Evolutionary conservation across 2,329 filamentous ascomycete species (phyloP).

Genomic region (Microdochium nivale): DNA sequence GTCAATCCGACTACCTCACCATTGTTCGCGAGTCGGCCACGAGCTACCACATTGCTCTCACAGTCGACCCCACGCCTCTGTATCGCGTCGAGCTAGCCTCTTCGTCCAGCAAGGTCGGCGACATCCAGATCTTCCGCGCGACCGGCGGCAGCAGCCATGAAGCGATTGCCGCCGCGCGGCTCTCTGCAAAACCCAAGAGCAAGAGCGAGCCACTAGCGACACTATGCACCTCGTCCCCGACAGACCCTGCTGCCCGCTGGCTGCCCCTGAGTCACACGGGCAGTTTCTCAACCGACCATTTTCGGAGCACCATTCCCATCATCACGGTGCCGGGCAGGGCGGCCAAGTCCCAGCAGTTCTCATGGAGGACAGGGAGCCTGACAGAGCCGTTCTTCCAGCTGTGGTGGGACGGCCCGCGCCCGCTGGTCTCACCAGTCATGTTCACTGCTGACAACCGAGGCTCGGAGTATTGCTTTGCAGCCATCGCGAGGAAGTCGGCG

Average conservation of each 20-base stretch:
- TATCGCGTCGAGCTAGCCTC: constrained; percentile 1
- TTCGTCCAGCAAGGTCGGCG: constrained; percentile 1
- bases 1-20: constrained; percentile 1
- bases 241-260: constrained; percentile 1
- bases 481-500: constrained; percentile 1
- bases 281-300: constrained; percentile 1
- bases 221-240: constrained; percentile 1
- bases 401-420: constrained; percentile 1
- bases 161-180: constrained; percentile 1
- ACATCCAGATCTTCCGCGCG: constrained; percentile 1
- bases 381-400: constrained; percentile 1
- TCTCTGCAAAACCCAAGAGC: constrained; percentile 2
- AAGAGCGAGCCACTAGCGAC: constrained; percentile 1
- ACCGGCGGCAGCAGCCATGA: not conserved
- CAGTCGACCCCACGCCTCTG: constrained; percentile 1
- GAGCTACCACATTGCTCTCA: constrained; percentile 1
- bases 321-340: constrained; percentile 1
- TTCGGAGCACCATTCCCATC: not conserved
- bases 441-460: constrained; percentile 1
- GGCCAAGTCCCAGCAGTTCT: constrained; percentile 1
- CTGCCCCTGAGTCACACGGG: constrained; percentile 1
- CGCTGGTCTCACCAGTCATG: not conserved
- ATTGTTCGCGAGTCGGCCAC: constrained; percentile 2
- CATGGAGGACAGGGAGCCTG: constrained; percentile 1
- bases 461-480: constrained; percentile 1